phyloP scores from a whole-genome alignment of 345 rosid genomes.

The Ceriops decandra region DNA sequence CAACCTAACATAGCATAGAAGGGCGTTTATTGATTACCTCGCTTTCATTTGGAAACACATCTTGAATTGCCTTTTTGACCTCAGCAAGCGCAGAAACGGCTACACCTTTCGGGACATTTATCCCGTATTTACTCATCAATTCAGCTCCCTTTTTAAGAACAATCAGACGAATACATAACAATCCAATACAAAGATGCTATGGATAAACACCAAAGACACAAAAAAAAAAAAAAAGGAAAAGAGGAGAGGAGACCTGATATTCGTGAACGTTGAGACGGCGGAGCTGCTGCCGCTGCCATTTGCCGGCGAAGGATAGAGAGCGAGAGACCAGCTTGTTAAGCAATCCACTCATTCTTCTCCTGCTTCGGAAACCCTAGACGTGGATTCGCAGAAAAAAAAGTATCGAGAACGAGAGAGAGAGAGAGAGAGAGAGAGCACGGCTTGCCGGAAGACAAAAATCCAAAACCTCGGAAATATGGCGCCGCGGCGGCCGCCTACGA shows the following conservation, averaged over 20 bases:
- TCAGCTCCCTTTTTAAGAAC: slow-evolving; percentile 67
- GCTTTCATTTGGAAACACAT: slow-evolving; percentile 58
- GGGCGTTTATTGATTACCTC: slow-evolving; percentile 44
- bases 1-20: background rate
- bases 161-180: background rate
- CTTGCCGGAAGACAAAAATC: slow-evolving; percentile 11
- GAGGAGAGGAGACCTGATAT: slow-evolving; percentile 58
- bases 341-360: slow-evolving; percentile 61
- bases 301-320: slow-evolving; percentile 75
- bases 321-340: slow-evolving; percentile 67
- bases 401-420: background rate
- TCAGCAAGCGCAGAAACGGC: slow-evolving; percentile 71
- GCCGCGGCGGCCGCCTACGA: background rate
- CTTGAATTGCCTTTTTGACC: slow-evolving; percentile 51
- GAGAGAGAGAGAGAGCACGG: background rate
- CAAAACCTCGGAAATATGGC: background rate
- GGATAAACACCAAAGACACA: background rate
- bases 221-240: background rate
- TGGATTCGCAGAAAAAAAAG: background rate
- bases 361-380: background rate
- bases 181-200: background rate
- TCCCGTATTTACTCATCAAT: slow-evolving; percentile 81
- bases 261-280: slow-evolving; percentile 98
- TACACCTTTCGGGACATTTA: slow-evolving; percentile 86
- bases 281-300: slow-evolving; percentile 91